phyloP scores from a whole-genome alignment of 2,329 filamentous ascomycete species.

The Verticillium longisporum region DNA sequence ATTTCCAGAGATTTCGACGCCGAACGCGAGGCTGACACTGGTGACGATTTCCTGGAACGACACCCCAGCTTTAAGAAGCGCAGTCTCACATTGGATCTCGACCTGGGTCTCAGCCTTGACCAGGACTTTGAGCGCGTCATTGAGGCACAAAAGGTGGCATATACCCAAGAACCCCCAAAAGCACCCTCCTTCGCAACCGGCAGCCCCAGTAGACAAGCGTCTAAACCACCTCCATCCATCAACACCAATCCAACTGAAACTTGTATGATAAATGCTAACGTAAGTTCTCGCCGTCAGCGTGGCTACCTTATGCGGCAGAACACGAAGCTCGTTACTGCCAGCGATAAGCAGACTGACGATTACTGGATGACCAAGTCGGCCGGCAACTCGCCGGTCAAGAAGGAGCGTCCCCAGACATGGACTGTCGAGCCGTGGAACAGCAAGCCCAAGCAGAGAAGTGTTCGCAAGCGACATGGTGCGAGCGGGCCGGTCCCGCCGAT shows the following conservation, averaged over 20 bases:
- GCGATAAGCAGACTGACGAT: conserved; percentile 61
- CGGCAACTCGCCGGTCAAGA: conserved; percentile 65
- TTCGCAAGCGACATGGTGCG: conserved; percentile 47
- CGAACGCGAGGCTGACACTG: conserved; percentile 26
- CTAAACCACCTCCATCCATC: conserved; percentile 17
- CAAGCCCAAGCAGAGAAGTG: conserved; percentile 60
- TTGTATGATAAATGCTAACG: conserved; percentile 51
- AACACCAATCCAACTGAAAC: conserved; percentile 7
- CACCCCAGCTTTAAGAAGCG: conserved; percentile 72
- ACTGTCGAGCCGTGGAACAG: conserved; percentile 96
- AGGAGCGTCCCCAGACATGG: conserved; percentile 82
- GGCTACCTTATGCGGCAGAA: conserved; percentile 98
- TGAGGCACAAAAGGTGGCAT: conserved; percentile 90
- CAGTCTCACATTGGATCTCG: conserved; percentile 75
- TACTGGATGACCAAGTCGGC: conserved; percentile 50
- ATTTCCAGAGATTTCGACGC: conserved; percentile 40
- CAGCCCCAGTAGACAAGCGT: conserved; percentile 38
- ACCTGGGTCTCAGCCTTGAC: conserved; percentile 79
- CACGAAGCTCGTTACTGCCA: conserved; percentile 91
- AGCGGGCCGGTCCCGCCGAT: conserved; percentile 70
- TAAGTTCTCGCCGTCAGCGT: conserved; percentile 65
- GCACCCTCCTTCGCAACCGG: conserved; percentile 12
- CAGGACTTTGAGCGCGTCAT: conserved; percentile 93
- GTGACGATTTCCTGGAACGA: conserved; percentile 46
- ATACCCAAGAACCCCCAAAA: conserved; percentile 23